These are phyloP conservation scores for Coemansia sp. DNA, from an alignment of 192 early-diverging fungal genomes.

Conservation along the genomic window DNA sequence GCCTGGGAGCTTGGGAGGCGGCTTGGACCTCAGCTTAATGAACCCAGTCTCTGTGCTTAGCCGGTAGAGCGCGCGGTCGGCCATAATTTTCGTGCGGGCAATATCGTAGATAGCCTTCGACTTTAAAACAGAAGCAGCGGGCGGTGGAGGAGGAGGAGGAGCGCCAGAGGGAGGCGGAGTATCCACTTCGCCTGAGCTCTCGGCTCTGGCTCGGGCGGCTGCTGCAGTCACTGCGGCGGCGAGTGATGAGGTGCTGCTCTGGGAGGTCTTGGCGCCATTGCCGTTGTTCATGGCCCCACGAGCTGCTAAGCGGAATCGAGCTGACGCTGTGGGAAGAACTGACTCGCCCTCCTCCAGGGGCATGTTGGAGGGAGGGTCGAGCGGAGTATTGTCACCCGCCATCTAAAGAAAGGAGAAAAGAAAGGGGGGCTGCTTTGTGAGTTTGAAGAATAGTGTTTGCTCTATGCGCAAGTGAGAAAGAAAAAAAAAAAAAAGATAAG, in stretches of 20 bases:
- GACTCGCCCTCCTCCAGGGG: neutral
- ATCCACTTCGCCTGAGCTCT: neutral
- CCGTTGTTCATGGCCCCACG: conserved; percentile 20
- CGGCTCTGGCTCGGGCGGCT: neutral
- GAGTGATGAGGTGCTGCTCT: conserved; percentile 1
- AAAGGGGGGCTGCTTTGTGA: neutral
- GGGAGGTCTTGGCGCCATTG: neutral
- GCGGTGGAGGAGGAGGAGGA: neutral
- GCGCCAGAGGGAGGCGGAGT: neutral
- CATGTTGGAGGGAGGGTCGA: neutral
- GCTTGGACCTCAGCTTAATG: conserved; percentile 47
- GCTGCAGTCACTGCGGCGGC: neutral
- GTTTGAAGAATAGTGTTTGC: neutral
- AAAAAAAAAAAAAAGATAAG: neutral
- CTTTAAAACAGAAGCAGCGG: conserved; percentile 4
- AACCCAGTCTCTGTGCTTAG: conserved; percentile 49
- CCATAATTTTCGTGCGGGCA: conserved; percentile 44
- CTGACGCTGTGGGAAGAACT: conserved; percentile 5
- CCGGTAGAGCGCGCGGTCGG: conserved; percentile 36
- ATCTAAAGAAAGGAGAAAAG: neutral
- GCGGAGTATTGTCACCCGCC: neutral
- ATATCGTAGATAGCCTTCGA: conserved; percentile 51
- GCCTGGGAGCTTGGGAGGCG: conserved; percentile 8
- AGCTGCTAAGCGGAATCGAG: conserved; percentile 35
- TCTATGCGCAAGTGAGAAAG: neutral